phyloP scores from a whole-genome alignment of 179 eudicot genomes.

The Spinacia oleracea region DNA sequence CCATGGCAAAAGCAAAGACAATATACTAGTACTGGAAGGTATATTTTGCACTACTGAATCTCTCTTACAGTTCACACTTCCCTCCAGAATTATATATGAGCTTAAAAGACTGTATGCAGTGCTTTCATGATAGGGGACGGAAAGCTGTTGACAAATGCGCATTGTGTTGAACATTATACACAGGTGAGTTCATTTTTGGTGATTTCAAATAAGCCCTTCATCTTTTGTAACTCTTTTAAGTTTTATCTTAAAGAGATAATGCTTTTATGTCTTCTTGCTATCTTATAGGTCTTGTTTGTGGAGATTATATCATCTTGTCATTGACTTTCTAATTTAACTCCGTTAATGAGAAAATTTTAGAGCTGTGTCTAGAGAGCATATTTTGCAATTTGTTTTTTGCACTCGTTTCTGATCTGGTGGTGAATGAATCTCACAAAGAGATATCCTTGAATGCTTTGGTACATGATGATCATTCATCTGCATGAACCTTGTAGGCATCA shows the following conservation, averaged over 20 bases:
- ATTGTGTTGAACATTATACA: conserved; percentile 89
- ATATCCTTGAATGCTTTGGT: not conserved
- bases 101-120: conserved; percentile 48
- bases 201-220: not conserved
- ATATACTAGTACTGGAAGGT: conserved; percentile 94
- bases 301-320: not conserved
- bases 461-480: not conserved
- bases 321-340: not conserved
- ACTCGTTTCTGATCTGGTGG: not conserved
- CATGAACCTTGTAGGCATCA: not conserved
- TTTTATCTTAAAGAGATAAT: conserved; percentile 3
- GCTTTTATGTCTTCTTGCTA: not conserved
- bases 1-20: conserved; percentile 99
- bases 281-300: not conserved
- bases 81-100: conserved; percentile 9
- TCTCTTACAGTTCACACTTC: conserved; percentile 1
- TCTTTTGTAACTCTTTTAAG: not conserved
- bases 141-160: conserved; percentile 95
- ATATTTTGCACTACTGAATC: conserved; percentile 29
- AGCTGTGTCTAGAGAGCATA: not conserved
- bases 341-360: not conserved
- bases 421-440: not conserved
- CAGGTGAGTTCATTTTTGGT: conserved; percentile 52
- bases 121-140: conserved; percentile 98
- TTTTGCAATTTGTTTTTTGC: not conserved